Base-by-base conservation (phyloP, 2,329 filamentous ascomycete genomes). In the Teratosphaeria zuluensis region DNA sequence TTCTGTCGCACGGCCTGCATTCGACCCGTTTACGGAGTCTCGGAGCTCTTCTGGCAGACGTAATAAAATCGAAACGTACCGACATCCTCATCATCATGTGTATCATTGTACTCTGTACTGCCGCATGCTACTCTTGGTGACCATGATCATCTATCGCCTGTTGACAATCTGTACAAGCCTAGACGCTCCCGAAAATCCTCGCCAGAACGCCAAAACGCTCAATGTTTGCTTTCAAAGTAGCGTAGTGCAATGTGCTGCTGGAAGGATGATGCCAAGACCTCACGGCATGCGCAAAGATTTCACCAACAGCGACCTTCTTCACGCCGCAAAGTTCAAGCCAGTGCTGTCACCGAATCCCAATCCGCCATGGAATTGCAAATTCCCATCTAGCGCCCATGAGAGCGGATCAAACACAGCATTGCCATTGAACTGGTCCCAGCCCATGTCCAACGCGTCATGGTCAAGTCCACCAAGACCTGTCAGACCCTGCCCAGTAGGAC, bases 381-480 rank as follows among this genome's bases (percentile, higher is more conserved):
- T 79, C 14, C 89, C 89, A 72, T 96, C 92, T 61, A 96, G 78
- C 79, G 95, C 90, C 92, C 92, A 96, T 72, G 92, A 90, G 67
- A 96, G 81, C 0, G 92, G 90, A 74, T 74, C 73, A 62, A 64
- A 66, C 4, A 66, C 62, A 12, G 63, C 62, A 51, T 65, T 66
- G 16, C 60, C 66, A 66, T 62, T 65, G 54, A 67, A 66, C 31
- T 30, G 21, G 54, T 62, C 64, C 64, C 68, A 69, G 9, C 59
- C 63, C 61, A 68, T 58, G 62, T 72, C 57, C 69, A 68, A 16
- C 66, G 72, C 66, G 85, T 77, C 56, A 84, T 75, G n/a, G 31
- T 32, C 55, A 28, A 64, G 54, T 5, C 35, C 54, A 28, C 63
- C 63, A 8, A 58, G 59, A 31, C 65, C 33, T 28, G 14, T 42